Evolutionary conservation across 805 yeast species (phyloP).

Genomic region (Millerozyma acaciae): DNA sequence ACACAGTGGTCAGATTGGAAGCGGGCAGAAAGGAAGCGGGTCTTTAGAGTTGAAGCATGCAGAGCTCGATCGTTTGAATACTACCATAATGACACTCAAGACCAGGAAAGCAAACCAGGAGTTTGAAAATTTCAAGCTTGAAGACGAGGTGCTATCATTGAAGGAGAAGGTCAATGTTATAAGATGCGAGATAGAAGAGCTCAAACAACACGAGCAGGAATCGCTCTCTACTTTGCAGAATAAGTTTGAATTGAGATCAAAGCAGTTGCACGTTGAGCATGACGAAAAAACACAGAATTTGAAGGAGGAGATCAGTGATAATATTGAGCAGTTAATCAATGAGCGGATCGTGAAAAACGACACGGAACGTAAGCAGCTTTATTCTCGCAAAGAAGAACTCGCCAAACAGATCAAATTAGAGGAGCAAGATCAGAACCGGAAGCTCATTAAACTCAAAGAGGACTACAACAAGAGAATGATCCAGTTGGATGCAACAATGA

Average conservation of each 20-base stretch:
- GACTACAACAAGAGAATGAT: constrained; percentile 18
- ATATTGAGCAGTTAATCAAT: constrained; percentile 37
- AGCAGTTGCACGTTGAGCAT: constrained; percentile 17
- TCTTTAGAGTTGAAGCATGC: constrained; percentile 13
- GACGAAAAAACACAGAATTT: constrained; percentile 18
- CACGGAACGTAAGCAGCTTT: constrained; percentile 19
- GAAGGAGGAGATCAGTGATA: constrained; percentile 23
- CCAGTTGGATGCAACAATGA: constrained; percentile 11
- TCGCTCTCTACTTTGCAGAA: constrained; percentile 19
- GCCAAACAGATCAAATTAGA: constrained; percentile 11
- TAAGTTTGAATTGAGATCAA: constrained; percentile 21
- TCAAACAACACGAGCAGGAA: constrained; percentile 20
- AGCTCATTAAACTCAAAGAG: constrained; percentile 22
- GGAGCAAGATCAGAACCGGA: constrained; percentile 18
- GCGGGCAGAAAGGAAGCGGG: constrained; percentile 8
- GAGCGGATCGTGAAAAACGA: constrained; percentile 29
- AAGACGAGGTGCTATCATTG: constrained; percentile 32
- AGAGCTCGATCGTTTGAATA: constrained; percentile 14
- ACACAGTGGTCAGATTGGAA: too few species aligned
- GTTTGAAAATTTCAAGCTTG: constrained; percentile 28
- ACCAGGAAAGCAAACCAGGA: constrained; percentile 38
- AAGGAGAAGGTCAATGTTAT: constrained; percentile 34
- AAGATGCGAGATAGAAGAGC: constrained; percentile 30
- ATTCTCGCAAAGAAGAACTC: constrained; percentile 12
- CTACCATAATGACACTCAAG: constrained; percentile 23